These are phyloP conservation scores for Monosporascus sp. DNA, from an alignment of 2,329 filamentous ascomycete species.

Conservation along the genomic window DNA sequence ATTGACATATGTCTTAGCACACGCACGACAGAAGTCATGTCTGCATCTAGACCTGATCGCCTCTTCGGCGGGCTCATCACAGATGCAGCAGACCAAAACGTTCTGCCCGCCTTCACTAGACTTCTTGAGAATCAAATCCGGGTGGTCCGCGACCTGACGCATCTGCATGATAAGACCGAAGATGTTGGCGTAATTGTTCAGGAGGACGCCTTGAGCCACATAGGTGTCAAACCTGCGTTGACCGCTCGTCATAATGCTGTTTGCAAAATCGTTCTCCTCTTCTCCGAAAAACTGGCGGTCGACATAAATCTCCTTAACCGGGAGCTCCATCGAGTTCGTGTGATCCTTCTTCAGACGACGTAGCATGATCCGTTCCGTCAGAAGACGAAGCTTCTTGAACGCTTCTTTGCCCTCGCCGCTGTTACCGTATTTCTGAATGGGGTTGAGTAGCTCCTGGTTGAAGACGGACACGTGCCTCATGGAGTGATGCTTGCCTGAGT, in stretches of 20 bases:
- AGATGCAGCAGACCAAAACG: constrained; percentile 86
- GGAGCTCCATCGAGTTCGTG: constrained; percentile 91
- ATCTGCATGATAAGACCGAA: constrained; percentile 99
- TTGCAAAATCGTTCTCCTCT: constrained; percentile 91
- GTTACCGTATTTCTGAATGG: constrained; percentile 62
- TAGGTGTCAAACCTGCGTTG: constrained; percentile 92
- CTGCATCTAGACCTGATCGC: constrained; percentile 87
- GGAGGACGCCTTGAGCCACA: constrained; percentile 84
- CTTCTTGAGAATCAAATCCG: constrained; percentile 89
- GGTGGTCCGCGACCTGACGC: constrained; percentile 95
- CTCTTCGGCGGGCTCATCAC: constrained; percentile 93
- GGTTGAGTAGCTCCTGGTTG: constrained; percentile 92
- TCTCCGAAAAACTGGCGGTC: constrained; percentile 96
- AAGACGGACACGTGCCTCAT: constrained; percentile 70
- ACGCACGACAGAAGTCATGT: constrained; percentile 85
- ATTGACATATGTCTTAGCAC: constrained; percentile 73
- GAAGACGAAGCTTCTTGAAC: constrained; percentile 74
- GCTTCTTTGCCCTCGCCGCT: constrained; percentile 59
- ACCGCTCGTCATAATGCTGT: constrained; percentile 90
- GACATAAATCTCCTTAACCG: constrained; percentile 87
- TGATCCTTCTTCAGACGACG: constrained; percentile 91
- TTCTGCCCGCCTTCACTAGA: constrained; percentile 82
- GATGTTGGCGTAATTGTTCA: constrained; percentile 98
- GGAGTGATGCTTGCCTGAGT: constrained; percentile 18
- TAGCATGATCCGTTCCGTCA: constrained; percentile 93